Conservation (phyloP, 768 basidiomycete species). For the Leucogyrophana mollusca region DNA sequence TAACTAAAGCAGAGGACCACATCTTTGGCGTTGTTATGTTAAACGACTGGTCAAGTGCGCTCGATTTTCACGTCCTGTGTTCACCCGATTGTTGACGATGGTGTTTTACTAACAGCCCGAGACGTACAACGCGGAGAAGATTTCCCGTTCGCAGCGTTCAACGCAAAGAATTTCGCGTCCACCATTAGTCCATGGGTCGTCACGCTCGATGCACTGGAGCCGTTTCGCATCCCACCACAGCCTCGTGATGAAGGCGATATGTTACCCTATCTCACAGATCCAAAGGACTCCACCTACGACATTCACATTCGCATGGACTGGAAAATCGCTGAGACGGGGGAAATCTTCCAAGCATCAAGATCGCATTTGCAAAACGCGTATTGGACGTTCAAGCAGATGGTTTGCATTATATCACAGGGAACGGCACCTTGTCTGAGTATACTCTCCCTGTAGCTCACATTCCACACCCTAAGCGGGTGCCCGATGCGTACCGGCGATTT, state of each 20-base stretch:
- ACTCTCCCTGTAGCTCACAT: neutral
- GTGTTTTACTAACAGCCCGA: neutral
- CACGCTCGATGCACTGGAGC: conserved; percentile 6
- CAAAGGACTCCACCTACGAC: conserved; percentile 1
- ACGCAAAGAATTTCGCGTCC: conserved; percentile 5
- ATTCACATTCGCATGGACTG: neutral
- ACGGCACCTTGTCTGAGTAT: neutral
- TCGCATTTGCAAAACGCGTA: conserved; percentile 3
- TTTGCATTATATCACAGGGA: neutral
- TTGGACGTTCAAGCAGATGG: conserved; percentile 7
- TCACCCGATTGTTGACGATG: neutral
- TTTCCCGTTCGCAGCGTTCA: conserved; percentile 3
- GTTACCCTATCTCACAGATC: neutral
- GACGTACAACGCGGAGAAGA: conserved; percentile 1
- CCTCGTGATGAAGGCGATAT: conserved; percentile 1
- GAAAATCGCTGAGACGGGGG: neutral
- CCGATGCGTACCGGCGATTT: conserved; percentile 6
- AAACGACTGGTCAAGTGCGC: conserved; percentile 5
- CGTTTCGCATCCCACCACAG: neutral
- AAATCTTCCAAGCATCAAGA: neutral
- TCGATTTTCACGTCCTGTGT: neutral
- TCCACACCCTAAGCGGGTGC: conserved; percentile 4
- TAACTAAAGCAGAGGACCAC: conserved; percentile 2
- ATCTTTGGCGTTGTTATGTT: conserved; percentile 4
- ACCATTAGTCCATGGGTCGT: conserved; percentile 7